Conservation (phyloP, 176 grass and related monocot species). For the Oryza coarctata region DNA sequence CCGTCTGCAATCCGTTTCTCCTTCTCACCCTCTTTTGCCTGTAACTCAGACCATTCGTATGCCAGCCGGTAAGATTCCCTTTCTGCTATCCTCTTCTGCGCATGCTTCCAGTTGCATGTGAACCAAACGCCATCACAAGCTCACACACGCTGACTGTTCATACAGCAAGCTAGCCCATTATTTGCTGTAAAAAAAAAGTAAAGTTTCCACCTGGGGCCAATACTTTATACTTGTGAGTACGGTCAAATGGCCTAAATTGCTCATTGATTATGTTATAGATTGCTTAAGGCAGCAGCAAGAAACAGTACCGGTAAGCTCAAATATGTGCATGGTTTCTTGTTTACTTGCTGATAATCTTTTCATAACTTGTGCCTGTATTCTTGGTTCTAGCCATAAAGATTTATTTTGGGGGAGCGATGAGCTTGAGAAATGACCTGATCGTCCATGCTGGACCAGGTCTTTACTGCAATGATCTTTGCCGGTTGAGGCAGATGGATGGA, state of each 20-base stretch:
- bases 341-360: not conserved
- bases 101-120: not conserved
- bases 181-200: conserved; percentile 10
- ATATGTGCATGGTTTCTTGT: not conserved
- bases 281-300: not conserved
- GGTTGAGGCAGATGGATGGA: not conserved
- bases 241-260: not conserved
- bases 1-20: not conserved
- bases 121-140: not conserved
- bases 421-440: conserved; percentile 11
- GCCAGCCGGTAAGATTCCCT: not conserved
- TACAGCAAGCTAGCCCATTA: not conserved
- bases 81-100: not conserved
- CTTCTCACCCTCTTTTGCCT: not conserved
- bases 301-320: conserved; percentile 30
- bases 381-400: conserved; percentile 17
- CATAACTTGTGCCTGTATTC: conserved; percentile 32
- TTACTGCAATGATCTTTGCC: not conserved
- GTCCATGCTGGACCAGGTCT: not conserved
- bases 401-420: not conserved
- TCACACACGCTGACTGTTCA: not conserved
- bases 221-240: not conserved
- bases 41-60: not conserved
- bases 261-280: not conserved
- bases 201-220: not conserved